phyloP scores from a whole-genome alignment of 2,329 filamentous ascomycete genomes.

The Tolypocladium guangdongense region DNA sequence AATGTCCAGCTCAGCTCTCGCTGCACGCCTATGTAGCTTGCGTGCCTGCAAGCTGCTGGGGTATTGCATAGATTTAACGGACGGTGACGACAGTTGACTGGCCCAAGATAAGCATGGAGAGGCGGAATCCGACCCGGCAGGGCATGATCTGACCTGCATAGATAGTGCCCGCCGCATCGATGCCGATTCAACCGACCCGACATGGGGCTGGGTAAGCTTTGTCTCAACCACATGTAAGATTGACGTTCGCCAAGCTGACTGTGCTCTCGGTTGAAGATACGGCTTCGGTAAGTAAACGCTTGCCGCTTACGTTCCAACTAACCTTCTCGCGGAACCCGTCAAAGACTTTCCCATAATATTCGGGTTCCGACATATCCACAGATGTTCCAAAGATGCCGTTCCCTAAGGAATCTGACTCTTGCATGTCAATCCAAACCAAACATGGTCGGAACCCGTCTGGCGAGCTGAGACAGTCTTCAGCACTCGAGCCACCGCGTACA shows the following conservation, averaged over 20 bases:
- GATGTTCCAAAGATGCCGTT: background rate
- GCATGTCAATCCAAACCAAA: background rate
- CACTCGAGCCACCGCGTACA: background rate
- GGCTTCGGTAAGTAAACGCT: background rate
- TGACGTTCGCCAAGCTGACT: background rate
- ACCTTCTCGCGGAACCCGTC: background rate
- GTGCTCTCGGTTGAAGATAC: background rate
- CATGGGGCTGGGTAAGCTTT: too few relatives aligned
- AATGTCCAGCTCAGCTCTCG: too few relatives aligned
- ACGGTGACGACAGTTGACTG: too few relatives aligned
- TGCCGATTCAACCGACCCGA: background rate
- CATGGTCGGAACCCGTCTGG: background rate
- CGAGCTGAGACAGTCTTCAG: background rate
- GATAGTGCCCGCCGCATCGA: too few relatives aligned
- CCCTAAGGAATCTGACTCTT: background rate
- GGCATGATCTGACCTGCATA: too few relatives aligned
- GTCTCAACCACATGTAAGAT: too few relatives aligned
- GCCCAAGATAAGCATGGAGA: too few relatives aligned
- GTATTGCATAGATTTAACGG: too few relatives aligned
- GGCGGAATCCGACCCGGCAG: too few relatives aligned
- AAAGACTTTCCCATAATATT: background rate
- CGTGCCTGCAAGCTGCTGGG: too few relatives aligned
- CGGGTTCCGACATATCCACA: background rate
- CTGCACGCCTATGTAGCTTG: too few relatives aligned
- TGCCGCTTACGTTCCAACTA: background rate